Conservation (phyloP, 2,329 filamentous ascomycete species). For the Teratosphaeria zuluensis region DNA sequence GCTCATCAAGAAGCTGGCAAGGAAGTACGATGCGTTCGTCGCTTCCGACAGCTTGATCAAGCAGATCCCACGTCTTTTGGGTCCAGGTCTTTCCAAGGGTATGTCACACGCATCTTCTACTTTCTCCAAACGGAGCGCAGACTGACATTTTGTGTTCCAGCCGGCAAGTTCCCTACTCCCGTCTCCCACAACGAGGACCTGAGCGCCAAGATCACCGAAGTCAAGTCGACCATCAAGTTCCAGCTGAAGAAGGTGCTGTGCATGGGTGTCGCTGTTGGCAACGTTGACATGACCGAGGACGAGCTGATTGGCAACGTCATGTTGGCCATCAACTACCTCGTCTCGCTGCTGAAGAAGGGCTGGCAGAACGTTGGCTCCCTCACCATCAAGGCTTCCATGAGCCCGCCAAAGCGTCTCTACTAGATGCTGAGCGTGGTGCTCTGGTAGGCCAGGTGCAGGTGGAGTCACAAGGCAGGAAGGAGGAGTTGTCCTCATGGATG, state of each 20-base stretch:
- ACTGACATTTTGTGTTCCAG: slow-evolving; percentile 38
- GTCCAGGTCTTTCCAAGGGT: slow-evolving; percentile 96
- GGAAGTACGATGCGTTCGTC: slow-evolving; percentile 99
- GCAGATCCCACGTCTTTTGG: slow-evolving; percentile 99
- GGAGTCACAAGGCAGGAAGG: background rate
- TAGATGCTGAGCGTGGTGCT: slow-evolving; percentile 41
- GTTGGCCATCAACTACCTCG: slow-evolving; percentile 99
- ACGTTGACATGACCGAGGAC: slow-evolving; percentile 94
- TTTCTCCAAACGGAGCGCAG: background rate
- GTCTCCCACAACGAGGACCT: slow-evolving; percentile 96
- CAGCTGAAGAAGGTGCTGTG: slow-evolving; percentile 99
- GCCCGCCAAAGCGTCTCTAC: slow-evolving; percentile 94
- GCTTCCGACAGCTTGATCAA: slow-evolving; percentile 97
- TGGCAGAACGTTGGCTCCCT: slow-evolving; percentile 99
- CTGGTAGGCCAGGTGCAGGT: background rate
- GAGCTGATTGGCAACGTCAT: slow-evolving; percentile 98
- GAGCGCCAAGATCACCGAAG: slow-evolving; percentile 89
- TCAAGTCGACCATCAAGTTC: slow-evolving; percentile 99
- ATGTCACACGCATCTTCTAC: slow-evolving; percentile 26
- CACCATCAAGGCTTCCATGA: slow-evolving; percentile 99
- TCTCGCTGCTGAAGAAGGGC: slow-evolving; percentile 99
- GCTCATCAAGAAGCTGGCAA: slow-evolving; percentile 99
- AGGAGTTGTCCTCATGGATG: slow-evolving; percentile 7
- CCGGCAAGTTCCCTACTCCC: slow-evolving; percentile 98
- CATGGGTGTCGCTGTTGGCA: slow-evolving; percentile 98